Evolutionary conservation across 129 eudicot species (phyloP), one percentile per base, ranked within the genome.

Genomic region (Tagetes patula): DNA sequence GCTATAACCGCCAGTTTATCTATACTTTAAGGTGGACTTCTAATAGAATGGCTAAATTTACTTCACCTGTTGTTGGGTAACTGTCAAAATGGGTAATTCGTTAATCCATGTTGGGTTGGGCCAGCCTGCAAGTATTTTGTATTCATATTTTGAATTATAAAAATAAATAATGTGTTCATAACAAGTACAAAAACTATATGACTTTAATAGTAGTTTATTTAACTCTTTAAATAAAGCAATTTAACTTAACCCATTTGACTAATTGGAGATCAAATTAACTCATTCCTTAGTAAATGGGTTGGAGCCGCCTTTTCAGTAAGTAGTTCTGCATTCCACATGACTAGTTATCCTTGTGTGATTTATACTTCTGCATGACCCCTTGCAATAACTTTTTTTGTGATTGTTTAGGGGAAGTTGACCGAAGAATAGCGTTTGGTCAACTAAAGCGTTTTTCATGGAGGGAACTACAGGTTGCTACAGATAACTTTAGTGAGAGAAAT

Each of bases 381-480:
- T 58, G 40, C 64, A 36, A 34, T 61, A 61, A 61, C 27, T 20
- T 49, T 10, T 43, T 69, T 5, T 43, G 52, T 78, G 34, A 10
- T 75, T 77, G 38, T 52, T 56, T 84, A 95, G 99, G 97, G 77
- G 99, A 95, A 79, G 90, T 88, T 85, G 99, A 95, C 79, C 87
- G 88, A 59, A 86, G 94, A 77, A 95, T 95, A 58, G 87, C 91
- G 56, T 95, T 91, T 84, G 99, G 99, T 70, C 99, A 95, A 67
- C 75, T 95, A 53, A 95, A 87, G 82, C 84, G 96, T 77, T 95
- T 95, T 85, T 69, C 95, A 11, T 95, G 96, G 92, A 77, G 97
- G 74, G 99, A 95, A 65, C 60, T 95, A 72, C 99, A 95, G 84
- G 83, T 95, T 59, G 99, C 99, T 32, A 91, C 99, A 34, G 99